Base-by-base conservation (phyloP, 371 early-diverging fungal genomes). In the Mucor lusitanicus region DNA sequence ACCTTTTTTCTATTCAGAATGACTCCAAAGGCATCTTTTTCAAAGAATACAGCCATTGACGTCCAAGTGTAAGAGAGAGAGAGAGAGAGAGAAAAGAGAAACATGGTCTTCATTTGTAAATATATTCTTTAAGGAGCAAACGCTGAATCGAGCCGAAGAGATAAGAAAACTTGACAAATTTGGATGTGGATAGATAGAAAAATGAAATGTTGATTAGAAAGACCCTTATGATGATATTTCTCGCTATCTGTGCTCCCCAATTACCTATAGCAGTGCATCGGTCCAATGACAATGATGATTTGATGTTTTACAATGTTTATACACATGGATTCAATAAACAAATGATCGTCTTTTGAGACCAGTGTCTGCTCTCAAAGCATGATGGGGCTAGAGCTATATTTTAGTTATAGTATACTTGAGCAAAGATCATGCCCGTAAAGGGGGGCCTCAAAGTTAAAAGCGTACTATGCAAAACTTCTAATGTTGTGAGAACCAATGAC, bases 1-100 rank as follows among this genome's bases (percentile, higher is more conserved):
- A 30, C 42, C 46, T 61, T 44, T 11, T 61, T 63, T 61, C 33
- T 30, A 0, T 61, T 21, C 35, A 48, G 61, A 50, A 61, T 21
- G 15, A 30, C 50, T 40, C 59, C 59, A 59, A 39, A 59, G 15
- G 35, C n/a, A 19, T 19, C 44, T n/a, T 44, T 33, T 3, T 19
- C 27, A 37, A 23, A 5, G 17, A 28, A 54, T 15, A 39, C 33
- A 40, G 13, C 32, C 37, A 37, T 37, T 37, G 37, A 13, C 8
- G 11, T 37, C 13, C 2, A 13, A 13, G 1, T 37, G 13, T 9
- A 53, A 53, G 15, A 53, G 23, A 53, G 23, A 27, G 30, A 30
- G 30, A 30, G 30, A 30, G 30, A 30, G 30, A 30, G 6, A 30
- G n/a, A 25, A 53, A 53, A 53, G 27, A 15, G 23, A 53, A 9